Conservation (phyloP, 495 filamentous ascomycete genomes). For the Poronia punctata region DNA sequence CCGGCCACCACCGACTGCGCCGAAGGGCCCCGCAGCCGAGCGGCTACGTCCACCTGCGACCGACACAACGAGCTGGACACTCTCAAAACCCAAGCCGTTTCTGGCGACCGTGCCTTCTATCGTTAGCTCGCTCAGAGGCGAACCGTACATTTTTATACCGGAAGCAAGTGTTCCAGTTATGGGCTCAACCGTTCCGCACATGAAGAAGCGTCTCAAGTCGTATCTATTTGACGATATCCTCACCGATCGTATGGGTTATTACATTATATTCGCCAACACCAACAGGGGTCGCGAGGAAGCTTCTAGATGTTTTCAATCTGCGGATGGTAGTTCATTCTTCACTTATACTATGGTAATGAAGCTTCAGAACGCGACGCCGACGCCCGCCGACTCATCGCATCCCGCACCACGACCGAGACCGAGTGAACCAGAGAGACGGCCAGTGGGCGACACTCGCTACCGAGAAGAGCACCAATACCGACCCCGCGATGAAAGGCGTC, state of each 20-base stretch:
- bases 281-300: conserved; percentile 70
- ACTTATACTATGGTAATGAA: conserved; percentile 93
- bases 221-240: conserved; percentile 71
- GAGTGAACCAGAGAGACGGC: conserved; percentile 18
- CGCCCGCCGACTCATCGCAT: conserved; percentile 38
- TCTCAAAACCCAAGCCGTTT: conserved; percentile 35
- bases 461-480: conserved; percentile 40
- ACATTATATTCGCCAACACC: conserved; percentile 76
- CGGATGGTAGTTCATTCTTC: conserved; percentile 73
- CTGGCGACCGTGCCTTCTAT: conserved; percentile 55
- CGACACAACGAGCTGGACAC: conserved; percentile 24
- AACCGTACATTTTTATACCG: conserved; percentile 90
- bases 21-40: conserved; percentile 76
- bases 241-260: conserved; percentile 81
- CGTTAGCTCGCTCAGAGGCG: conserved; percentile 59
- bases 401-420: conserved; percentile 5
- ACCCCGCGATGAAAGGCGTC: conserved; percentile 42
- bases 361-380: conserved; percentile 43
- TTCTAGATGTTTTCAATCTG: conserved; percentile 63
- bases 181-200: conserved; percentile 69
- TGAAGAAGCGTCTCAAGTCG: conserved; percentile 76
- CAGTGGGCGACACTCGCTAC: conserved; percentile 31
- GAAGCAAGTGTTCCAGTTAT: conserved; percentile 84
- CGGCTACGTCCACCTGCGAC: conserved; percentile 27
- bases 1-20: conserved; percentile 71